These are phyloP conservation scores for Polyporus arcularius DNA, from an alignment of 768 basidiomycete genomes.

Conservation along the genomic window DNA sequence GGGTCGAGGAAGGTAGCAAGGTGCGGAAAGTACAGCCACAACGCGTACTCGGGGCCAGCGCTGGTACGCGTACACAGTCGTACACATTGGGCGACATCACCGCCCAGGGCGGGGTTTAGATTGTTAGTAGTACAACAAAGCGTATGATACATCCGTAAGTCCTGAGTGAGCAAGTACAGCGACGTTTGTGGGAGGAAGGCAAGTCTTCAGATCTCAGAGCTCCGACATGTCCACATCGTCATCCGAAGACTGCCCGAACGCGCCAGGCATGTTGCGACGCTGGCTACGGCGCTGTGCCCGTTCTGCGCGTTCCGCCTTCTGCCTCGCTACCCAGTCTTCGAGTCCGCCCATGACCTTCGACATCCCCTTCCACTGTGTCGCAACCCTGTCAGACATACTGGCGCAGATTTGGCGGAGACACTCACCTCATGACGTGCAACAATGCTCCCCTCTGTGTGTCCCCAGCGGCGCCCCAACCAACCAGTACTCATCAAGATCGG, in stretches of 20 bases:
- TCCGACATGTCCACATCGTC: background rate
- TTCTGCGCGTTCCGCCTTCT: slow-evolving; percentile 36
- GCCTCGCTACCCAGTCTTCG: slow-evolving; percentile 76
- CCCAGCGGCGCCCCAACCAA: slow-evolving; percentile 62
- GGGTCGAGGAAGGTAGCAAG: background rate
- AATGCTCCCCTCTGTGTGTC: slow-evolving; percentile 57
- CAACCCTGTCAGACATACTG: background rate
- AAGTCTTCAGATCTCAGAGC: no score
- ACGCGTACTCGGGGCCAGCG: background rate
- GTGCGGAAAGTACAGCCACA: background rate
- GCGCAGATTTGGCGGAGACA: background rate
- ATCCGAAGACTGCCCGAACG: slow-evolving; percentile 11
- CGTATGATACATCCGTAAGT: no score
- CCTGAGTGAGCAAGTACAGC: no score
- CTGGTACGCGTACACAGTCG: no score
- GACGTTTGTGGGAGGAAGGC: no score
- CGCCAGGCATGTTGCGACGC: slow-evolving; percentile 23
- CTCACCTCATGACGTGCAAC: slow-evolving; percentile 80
- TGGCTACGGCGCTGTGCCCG: slow-evolving; percentile 6
- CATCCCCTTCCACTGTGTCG: slow-evolving; percentile 77
- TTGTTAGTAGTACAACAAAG: no score
- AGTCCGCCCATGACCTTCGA: slow-evolving; percentile 65
- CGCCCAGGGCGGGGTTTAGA: no score
- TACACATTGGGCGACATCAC: no score
- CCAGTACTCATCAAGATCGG: slow-evolving; percentile 91